A percentile compares a stretch with the other conserved stretches of the same genome.
phyloP scores from a whole-genome alignment of 305 asterid species.

The Lippia alba region DNA sequence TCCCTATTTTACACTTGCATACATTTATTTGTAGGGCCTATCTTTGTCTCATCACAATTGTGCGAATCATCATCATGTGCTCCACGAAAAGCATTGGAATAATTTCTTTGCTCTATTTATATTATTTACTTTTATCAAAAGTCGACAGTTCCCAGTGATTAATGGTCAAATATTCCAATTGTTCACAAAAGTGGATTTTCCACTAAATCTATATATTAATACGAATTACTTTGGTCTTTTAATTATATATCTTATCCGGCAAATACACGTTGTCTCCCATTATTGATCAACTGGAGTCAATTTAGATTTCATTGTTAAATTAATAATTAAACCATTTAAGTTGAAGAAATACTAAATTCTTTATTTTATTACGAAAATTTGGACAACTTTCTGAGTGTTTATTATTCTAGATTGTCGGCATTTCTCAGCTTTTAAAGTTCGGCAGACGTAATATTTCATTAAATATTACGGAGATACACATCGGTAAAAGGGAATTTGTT shows the following conservation, averaged over 20 bases:
- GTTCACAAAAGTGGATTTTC: constrained; percentile 20
- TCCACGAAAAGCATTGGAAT: background rate
- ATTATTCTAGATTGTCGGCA: background rate
- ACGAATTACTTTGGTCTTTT: background rate
- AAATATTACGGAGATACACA: too few relatives aligned
- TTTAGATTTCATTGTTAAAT: background rate
- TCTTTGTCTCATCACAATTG: constrained; percentile 7
- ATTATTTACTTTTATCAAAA: constrained; percentile 15
- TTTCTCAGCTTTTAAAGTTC: background rate
- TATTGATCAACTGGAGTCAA: background rate
- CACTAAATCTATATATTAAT: background rate
- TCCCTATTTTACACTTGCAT: background rate
- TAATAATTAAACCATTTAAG: too few relatives aligned
- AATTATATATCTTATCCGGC: background rate
- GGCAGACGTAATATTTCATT: too few relatives aligned
- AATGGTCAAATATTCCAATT: constrained; percentile 12
- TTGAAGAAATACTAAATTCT: background rate
- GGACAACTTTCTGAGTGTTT: background rate
- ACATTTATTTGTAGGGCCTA: constrained; percentile 6
- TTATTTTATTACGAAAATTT: too few relatives aligned
- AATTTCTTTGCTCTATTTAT: background rate
- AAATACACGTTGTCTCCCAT: constrained; percentile 1
- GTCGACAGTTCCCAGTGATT: background rate
- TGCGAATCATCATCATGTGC: constrained; percentile 13
- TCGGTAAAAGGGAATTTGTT: too few relatives aligned